Evolutionary conservation across 441 rosid genomes (phyloP), one percentile per base, ranked within the genome.

Genomic region (Gossypium schwendimanii): DNA sequence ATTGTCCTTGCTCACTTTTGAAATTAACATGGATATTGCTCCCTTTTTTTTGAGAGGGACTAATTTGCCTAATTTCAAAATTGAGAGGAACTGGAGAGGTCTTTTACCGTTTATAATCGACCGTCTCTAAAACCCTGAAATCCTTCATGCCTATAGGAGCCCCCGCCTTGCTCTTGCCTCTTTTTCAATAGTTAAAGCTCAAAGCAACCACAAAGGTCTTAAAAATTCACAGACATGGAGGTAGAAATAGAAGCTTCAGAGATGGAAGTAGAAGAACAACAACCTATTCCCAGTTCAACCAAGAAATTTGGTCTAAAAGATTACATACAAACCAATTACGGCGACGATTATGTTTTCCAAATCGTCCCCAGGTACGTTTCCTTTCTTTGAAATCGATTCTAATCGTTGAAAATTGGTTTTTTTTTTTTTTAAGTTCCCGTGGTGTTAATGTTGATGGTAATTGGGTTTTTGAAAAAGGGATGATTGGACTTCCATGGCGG

Each of bases 401-500:
- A 28, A 49, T 66, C 10, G 9, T n/a, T 7, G 39, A 66, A 67
- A 50, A 9, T 8, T 26, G 2, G 39, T 21, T 31, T 31, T 1
- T 2, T 49, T 61, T 20, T 21, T 31, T 7, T 3, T 49, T 72
- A 10, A 24, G 33, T 12, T 1, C 47, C 63, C 12, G 0, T 15
- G 45, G 45, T 59, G 57, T 73, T 44, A 45, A 23, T 28, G 7
- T 62, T 3, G 9, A 33, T 23, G 24, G 20, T 45, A 53, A 58
- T 39, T 20, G 26, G 18, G 28, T 9, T 60, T 50, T 65, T 64
- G 11, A 14, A 44, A 76, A 85, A 80, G 92, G 87, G 76, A 83
- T 54, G 98, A 92, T 79, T 92, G 96, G 94, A 66, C 92, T 23
- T 81, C 93, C 71, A 88, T 93, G 87, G 99, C 92, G 70, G 98